phyloP scores from a whole-genome alignment of 139 green algal genomes.

The Asterochloris erici region DNA sequence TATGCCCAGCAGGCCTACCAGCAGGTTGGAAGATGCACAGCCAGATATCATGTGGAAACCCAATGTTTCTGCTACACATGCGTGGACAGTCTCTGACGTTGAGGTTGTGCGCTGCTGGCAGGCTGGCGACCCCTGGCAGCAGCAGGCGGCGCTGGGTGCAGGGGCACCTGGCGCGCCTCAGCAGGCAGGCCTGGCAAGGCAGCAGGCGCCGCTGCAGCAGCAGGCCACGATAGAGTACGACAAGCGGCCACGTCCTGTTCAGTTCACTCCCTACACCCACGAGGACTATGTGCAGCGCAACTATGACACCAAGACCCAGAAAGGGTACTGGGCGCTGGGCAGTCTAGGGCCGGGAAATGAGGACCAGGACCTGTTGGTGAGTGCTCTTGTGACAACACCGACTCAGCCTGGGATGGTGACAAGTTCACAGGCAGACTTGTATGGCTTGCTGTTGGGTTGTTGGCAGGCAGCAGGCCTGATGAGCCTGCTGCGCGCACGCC shows the following conservation, averaged over 20 bases:
- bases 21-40: no score
- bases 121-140: no score
- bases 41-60: no score
- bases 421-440: no score
- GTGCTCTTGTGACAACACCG: not conserved
- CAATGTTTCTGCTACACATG: no score
- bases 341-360: conserved; percentile 59
- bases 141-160: not conserved
- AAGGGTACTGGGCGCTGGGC: conserved; percentile 71
- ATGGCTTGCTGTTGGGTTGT: no score
- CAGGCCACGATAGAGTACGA: conserved; percentile 31
- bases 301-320: conserved; percentile 54
- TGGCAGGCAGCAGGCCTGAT: no score
- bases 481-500: no score
- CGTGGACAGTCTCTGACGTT: no score
- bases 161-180: not conserved
- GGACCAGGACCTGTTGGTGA: conserved; percentile 54
- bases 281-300: conserved; percentile 36
- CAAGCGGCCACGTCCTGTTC: conserved; percentile 18
- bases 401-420: no score
- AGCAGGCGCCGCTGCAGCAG: not conserved
- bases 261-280: conserved; percentile 30
- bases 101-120: no score
- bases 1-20: conserved; percentile 1
- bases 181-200: not conserved